Base-by-base conservation (phyloP, 805 yeast species). In the Schwanniomyces sp. region DNA sequence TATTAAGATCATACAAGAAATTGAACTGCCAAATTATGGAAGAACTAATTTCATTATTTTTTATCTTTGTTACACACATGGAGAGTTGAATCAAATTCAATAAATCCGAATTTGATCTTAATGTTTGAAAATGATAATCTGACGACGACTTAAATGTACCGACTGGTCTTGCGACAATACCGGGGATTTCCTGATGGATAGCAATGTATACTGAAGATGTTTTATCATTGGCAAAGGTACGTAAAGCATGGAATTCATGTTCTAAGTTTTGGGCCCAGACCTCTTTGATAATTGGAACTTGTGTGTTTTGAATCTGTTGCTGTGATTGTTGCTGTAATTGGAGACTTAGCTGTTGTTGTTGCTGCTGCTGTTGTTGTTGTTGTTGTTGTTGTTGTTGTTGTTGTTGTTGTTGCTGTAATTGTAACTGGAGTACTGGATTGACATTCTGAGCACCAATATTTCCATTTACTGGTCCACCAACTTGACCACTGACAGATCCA, bases 11-110 rank as follows among this genome's bases (percentile, higher is more conserved):
- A 66, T 91, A 94, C 54, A 79, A 75, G 72, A 94, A 91, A 66
- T 94, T 94, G 72, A 94, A 91, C 64, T 92, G 97, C 97, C 97
- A 94, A n/a, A 97, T 89, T 21, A 90, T 66, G 0, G 95, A 84
- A 37, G 90, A 73, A 24, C 96, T 95, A 40, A 66, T 54, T 51
- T 70, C 75, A 50, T 65, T 63, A 41, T 65, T 59, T 52, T 61
- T 62, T 34, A 70, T 56, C 51, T 71, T 72, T 14, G 70, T 64
- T 3, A 69, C 69, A 54, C 78, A 73, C 42, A 73, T 61, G 2
- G 70, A 62, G 46, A 94, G 78, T 67, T 94, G 99, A 46, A 94
- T 85, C 48, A 94, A 81, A 57, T 86, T 85, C 55, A 91, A 69
- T 47, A 94, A 75, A 66, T 94, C 99, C 3, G 94, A 88, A 64